A percentile compares a stretch with the other conserved stretches of the same genome.
These are phyloP conservation scores for Syzygium aqueum DNA, from an alignment of 345 rosid genomes.

Conservation along the genomic window DNA sequence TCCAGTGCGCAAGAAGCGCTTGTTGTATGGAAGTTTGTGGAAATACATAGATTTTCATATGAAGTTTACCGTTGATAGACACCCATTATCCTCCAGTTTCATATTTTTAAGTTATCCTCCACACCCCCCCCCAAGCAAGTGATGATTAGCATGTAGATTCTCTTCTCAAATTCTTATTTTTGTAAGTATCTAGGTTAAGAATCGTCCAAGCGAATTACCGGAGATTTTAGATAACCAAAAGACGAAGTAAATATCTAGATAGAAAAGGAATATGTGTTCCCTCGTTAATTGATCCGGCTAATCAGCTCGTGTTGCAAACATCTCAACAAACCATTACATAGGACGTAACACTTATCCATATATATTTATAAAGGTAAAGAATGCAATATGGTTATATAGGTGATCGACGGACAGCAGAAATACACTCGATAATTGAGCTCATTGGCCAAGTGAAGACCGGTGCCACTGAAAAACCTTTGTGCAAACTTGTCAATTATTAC, in stretches of 20 bases:
- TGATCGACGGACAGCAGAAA: too few relatives aligned
- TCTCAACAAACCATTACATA: not conserved
- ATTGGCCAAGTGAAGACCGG: not conserved
- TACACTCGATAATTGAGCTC: not conserved
- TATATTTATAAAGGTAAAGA: too few relatives aligned
- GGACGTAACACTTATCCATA: too few relatives aligned
- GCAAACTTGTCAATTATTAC: not conserved
- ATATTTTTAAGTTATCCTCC: not conserved
- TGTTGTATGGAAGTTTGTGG: not conserved
- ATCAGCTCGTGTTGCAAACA: not conserved
- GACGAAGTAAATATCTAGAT: not conserved
- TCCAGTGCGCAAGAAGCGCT: not conserved
- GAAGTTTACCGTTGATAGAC: not conserved
- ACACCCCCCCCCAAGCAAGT: not conserved
- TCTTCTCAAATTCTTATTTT: not conserved
- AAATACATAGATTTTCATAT: not conserved
- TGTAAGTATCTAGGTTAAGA: accelerated
- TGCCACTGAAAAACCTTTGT: not conserved
- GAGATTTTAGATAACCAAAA: not conserved
- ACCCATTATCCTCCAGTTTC: not conserved
- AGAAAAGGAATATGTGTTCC: not conserved
- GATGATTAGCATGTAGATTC: not conserved
- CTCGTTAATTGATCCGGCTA: not conserved
- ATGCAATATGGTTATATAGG: too few relatives aligned
- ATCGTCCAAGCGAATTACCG: not conserved